Evolutionary conservation across 2,329 filamentous ascomycete genomes (phyloP), one percentile per base, ranked within the genome.

Genomic region (Endothia cerciana): DNA sequence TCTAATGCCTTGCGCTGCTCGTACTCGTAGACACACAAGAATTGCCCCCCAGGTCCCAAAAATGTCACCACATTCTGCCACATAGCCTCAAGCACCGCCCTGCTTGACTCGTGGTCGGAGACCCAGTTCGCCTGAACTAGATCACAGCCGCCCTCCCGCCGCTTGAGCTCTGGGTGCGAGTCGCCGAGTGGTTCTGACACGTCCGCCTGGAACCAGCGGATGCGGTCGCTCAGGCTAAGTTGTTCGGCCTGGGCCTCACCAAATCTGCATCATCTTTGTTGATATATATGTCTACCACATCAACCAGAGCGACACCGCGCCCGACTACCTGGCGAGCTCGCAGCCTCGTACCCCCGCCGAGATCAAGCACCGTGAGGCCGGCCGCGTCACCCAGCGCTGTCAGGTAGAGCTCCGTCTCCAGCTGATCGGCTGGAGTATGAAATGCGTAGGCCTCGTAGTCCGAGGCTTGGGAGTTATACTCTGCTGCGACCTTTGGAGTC

Each of bases 271-370:
- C 74, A 74, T 75, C 51, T 65, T 70, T 0, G 60, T 38, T 3
- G 73, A 73, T 41, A 75, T 65, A 73, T 41, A 75, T 65, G 62
- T 76, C 74, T 5, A 76, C 71, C 30, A 75, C 69, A 51, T 76
- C 72, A 4, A 76, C 73, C 3, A 60, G 55, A 1, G 41, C 51
- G 10, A 73, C 74, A 1, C 73, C 74, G 11, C 66, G 66, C 7
- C 69, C 67, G 38, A 75, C 41, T 28, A 72, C 74, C 22, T 70
- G 57, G 2, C 73, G 73, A 3, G 73, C 73, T 15, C 71, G 69
- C 1, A 74, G 43, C 1, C 75, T 73, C 17, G 71, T 73, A 53
- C 75, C 75, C 11, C 75, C 74, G 19, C 72, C 75, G 5, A 76
- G 69, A 61, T 76, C 75, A 41, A 76, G 71, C 19, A 77, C 62